Evolutionary conservation across 257 asterid genomes (phyloP).

Genomic region (Thymus quinquecostatus): DNA sequence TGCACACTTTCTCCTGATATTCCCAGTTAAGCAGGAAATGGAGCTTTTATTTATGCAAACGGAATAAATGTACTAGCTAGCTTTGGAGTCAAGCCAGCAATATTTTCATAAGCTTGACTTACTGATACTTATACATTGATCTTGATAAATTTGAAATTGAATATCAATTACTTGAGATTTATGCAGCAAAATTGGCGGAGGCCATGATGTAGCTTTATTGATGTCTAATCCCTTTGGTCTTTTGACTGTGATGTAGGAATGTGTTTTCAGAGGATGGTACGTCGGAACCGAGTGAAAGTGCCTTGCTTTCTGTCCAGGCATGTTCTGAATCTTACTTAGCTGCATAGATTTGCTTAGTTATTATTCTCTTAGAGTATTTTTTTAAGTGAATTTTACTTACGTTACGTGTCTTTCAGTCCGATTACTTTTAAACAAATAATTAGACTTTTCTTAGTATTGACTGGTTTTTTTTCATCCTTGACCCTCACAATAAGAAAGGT

Average conservation of each 20-base stretch:
- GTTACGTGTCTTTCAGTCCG: neutral
- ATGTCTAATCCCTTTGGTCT: slow-evolving; percentile 15
- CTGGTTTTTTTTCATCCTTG: neutral
- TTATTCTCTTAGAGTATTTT: neutral
- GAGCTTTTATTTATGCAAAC: neutral
- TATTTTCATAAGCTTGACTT: neutral
- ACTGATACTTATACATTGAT: neutral
- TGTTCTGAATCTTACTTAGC: slow-evolving; percentile 34
- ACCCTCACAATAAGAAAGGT: neutral
- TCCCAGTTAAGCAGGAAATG: slow-evolving; percentile 4
- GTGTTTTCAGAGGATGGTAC: slow-evolving; percentile 80
- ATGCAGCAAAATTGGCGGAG: slow-evolving; percentile 12
- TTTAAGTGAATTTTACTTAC: neutral
- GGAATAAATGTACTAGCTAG: neutral
- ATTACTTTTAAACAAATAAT: neutral
- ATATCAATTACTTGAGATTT: slow-evolving; percentile 21
- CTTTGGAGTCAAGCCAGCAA: slow-evolving; percentile 17
- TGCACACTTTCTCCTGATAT: slow-evolving; percentile 16
- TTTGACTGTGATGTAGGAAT: slow-evolving; percentile 57
- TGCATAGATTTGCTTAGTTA: slow-evolving; percentile 16
- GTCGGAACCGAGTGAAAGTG: slow-evolving; percentile 62
- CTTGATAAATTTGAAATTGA: slow-evolving; percentile 12
- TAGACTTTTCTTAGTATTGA: slow-evolving; percentile 2
- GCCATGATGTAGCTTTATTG: slow-evolving; percentile 24
- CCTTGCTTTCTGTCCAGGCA: slow-evolving; percentile 83